Evolutionary conservation across 2,329 filamentous ascomycete genomes (phyloP), one percentile per base, ranked within the genome.

Genomic region (Colletotrichum brevisporum): DNA sequence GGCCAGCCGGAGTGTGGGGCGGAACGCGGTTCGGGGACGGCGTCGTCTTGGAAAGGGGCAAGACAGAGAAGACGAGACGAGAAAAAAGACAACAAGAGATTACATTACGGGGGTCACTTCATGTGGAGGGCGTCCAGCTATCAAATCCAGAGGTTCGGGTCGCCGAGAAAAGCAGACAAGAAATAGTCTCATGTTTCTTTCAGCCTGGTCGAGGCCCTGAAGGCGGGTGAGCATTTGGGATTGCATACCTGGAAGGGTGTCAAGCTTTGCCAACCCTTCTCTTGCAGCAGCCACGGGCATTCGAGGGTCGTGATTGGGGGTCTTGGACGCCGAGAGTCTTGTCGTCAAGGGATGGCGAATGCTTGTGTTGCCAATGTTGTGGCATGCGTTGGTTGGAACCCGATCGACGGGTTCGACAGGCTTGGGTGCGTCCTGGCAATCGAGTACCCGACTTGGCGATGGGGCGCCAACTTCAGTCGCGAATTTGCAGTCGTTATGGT

Each of bases 371-470:
- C 41, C 54, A 69, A n/a, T 55, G 48, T 53, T 18, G 18, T 51
- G 65, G 48, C 27, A 43, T 10, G 15, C 15, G 53, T 50, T 59
- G 26, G 2, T 51, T 47, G 6, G 15, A 50, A 26, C 15, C 66
- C 43, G 43, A 65, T 60, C 43, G 61, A n/a, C 47, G 43, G 43
- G 62, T 55, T 66, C 43, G 5, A 31, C n/a, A 26, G 47, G 62
- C 62, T 69, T 69, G 61, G 65, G 18, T 60, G 55, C 66, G 50
- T 69, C 66, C 55, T 69, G 55, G 55, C 50, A 47, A 69, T 69
- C 50, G 55, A 39, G 31, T 39, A 56, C 50, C 62, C 55, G 50
- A 60, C 66, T 66, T 60, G 66, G 50, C 66, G 55, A 52, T 18
- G 31, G 16, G 41, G 41, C 18, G 26, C 24, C 41, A 56, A 65